Evolutionary conservation across 768 basidiomycete species (phyloP).

Genomic region (Phallus indusiatus): DNA sequence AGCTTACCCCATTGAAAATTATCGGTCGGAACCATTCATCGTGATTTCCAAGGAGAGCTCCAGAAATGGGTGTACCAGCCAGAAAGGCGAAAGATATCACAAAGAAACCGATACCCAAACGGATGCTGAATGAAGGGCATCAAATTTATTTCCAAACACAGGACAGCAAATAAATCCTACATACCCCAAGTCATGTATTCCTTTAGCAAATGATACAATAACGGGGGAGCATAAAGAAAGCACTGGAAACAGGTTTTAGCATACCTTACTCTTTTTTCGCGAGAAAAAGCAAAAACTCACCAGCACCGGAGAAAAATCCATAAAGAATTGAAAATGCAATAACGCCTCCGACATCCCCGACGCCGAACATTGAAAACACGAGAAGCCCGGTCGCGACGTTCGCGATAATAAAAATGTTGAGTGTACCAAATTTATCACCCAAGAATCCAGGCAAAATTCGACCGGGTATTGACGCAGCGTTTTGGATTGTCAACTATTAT

Average conservation of each 20-base stretch:
- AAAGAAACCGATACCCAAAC: constrained; percentile 1
- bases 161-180: constrained; percentile 22
- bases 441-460: constrained; percentile 38
- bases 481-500: constrained; percentile 40
- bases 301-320: constrained; percentile 39
- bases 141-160: background rate
- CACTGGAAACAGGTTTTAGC: constrained; percentile 31
- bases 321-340: constrained; percentile 32
- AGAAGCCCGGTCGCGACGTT: constrained; percentile 24
- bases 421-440: constrained; percentile 32
- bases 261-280: constrained; percentile 27
- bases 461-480: constrained; percentile 43
- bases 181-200: constrained; percentile 41
- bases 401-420: constrained; percentile 31
- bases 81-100: background rate
- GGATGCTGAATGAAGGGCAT: background rate
- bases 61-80: constrained; percentile 47
- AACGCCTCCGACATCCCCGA: constrained; percentile 25
- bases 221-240: constrained; percentile 29
- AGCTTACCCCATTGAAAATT: constrained; percentile 39
- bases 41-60: constrained; percentile 39
- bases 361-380: constrained; percentile 35
- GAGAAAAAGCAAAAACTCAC: constrained; percentile 17
- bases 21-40: constrained; percentile 54
- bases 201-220: constrained; percentile 33